These are phyloP conservation scores for Colletotrichum tropicale DNA, from an alignment of 2,329 filamentous ascomycete genomes.

Conservation along the genomic window DNA sequence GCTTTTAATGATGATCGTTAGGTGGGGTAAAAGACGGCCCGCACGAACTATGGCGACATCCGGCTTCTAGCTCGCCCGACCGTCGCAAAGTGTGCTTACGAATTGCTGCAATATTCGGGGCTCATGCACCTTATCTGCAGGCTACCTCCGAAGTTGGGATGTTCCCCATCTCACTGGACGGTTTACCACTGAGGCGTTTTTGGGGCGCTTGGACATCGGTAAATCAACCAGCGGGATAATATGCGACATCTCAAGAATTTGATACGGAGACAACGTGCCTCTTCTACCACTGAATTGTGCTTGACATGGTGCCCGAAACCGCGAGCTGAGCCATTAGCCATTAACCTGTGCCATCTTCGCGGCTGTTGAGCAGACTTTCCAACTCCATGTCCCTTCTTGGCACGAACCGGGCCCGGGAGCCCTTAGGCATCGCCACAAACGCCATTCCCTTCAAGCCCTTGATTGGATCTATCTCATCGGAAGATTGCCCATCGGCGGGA, in stretches of 20 bases:
- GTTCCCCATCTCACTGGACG: background rate
- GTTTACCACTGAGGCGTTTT: background rate
- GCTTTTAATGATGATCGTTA: background rate
- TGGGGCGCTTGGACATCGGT: background rate
- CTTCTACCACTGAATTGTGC: background rate
- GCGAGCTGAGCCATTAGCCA: background rate
- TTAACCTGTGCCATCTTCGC: background rate
- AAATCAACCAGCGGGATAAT: background rate
- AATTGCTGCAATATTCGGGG: background rate
- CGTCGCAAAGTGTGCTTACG: background rate
- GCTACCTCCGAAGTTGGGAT: background rate
- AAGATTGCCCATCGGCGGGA: background rate
- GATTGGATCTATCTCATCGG: constrained; percentile 5
- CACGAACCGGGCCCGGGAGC: constrained; percentile 17
- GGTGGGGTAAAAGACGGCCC: background rate
- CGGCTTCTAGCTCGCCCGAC: background rate
- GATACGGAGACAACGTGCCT: background rate
- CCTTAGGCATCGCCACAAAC: constrained; percentile 17
- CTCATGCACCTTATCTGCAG: background rate
- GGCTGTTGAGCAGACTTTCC: background rate
- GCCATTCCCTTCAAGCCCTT: constrained; percentile 35
- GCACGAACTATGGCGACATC: constrained; percentile 16
- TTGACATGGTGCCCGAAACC: background rate
- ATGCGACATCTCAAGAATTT: background rate
- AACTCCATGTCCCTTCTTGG: constrained; percentile 9